phyloP scores from a whole-genome alignment of 1,284 basidiomycete species.

The Inonotus obliquus region DNA sequence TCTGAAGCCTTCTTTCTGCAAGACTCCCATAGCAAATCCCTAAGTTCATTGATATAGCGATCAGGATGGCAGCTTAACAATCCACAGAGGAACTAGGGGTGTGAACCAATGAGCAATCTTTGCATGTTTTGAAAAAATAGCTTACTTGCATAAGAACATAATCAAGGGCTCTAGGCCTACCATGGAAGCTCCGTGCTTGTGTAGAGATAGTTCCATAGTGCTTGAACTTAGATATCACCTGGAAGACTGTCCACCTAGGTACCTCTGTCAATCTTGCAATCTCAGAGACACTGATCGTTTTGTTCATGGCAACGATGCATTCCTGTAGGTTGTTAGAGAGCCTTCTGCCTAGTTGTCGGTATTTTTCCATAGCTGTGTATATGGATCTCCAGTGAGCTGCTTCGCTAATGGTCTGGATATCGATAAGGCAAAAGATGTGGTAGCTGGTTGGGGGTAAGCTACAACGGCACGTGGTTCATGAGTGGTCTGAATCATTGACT shows the following conservation, averaged over 20 bases:
- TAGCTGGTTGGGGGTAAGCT: too few relatives aligned
- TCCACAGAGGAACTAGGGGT: neutral
- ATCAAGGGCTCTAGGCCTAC: neutral
- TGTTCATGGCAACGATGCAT: too few relatives aligned
- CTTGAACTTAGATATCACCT: neutral
- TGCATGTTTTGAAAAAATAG: neutral
- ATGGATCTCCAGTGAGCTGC: too few relatives aligned
- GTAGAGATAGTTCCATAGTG: neutral
- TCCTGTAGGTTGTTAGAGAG: too few relatives aligned
- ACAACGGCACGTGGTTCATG: too few relatives aligned
- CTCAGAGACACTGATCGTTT: too few relatives aligned
- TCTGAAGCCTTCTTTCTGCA: conserved; percentile 19
- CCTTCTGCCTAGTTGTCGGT: too few relatives aligned
- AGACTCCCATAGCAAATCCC: conserved; percentile 5
- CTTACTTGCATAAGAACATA: neutral
- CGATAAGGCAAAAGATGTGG: too few relatives aligned
- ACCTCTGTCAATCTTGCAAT: neutral
- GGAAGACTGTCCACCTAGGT: neutral
- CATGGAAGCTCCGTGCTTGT: neutral
- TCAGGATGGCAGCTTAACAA: neutral
- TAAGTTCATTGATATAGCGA: conserved; percentile 18
- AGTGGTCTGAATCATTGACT: too few relatives aligned
- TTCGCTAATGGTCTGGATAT: too few relatives aligned
- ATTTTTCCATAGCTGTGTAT: too few relatives aligned
- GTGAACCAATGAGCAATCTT: neutral